Evolutionary conservation across 2,329 filamentous ascomycete species (phyloP), one percentile per base, ranked within the genome.

Genomic region (Botrytis squamosa): DNA sequence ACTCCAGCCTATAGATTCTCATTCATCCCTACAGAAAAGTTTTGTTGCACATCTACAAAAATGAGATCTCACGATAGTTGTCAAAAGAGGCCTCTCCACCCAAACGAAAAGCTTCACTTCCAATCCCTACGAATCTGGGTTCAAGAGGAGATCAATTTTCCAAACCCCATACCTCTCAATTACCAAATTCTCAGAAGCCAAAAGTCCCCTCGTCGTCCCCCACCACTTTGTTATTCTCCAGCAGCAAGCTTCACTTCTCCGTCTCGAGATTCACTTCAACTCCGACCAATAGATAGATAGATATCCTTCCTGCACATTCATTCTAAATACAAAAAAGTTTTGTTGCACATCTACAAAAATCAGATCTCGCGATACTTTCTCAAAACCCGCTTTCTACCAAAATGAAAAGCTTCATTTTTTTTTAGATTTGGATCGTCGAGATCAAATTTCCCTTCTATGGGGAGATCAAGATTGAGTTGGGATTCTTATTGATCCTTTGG

Each of bases 401-500:
- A 44, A 22, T 22, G 38, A 33, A 44, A 64, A 44, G n/a, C 62
- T 44, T 44, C 62, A 64, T 3, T 33, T 64, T 22, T 22, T 14
- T 42, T 8, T 1, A 33, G 22, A 46, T 29, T 65, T 3, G 9
- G 20, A 4, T 20, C 44, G 7, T 9, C 44, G n/a, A 20, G 16
- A 4, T 3, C 0, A 2, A 8, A 29, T 42, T 44, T 64, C 25
- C 25, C 4, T n/a, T 29, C 4, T 0, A 44, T 29, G 38, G 42
- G 2, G 22, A 64, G 2, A 42, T 29, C 0, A 12, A 29, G 25
- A 29, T 20, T 25, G 14, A 63, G 1, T 36, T 36, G 16, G 10
- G 22, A 2, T 22, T 5, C 1, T 22, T 22, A 4, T 3, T 6
- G 1, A 22, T 22, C 4, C 0, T 60, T 36, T 20, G 18, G 0